Percentiles rank a stretch among this genome's conserved stretches.
Evolutionary conservation across 139 green algal species (phyloP).

Genomic region (Gonium pectorale): DNA sequence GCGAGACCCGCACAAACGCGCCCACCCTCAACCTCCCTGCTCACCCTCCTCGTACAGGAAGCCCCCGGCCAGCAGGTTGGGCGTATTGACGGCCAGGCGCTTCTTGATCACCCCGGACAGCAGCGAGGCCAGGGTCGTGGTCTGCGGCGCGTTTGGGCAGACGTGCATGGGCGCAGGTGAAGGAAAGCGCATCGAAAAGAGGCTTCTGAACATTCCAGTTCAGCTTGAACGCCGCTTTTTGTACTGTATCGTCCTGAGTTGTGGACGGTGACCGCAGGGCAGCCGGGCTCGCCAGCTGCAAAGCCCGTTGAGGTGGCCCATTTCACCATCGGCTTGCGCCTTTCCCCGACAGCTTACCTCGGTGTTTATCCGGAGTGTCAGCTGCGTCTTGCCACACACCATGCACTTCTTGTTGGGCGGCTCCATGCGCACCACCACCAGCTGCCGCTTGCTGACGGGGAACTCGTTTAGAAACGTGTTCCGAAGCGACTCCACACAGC

Average conservation of each 20-base stretch:
- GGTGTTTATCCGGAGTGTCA: slow-evolving; percentile 72
- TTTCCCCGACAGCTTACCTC: no score
- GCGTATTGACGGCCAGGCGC: slow-evolving; percentile 71
- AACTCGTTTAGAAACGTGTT: slow-evolving; percentile 67
- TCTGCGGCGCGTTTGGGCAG: not conserved
- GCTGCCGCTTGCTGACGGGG: slow-evolving; percentile 49
- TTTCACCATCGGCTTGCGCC: no score
- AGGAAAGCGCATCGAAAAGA: no score
- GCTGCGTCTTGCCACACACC: slow-evolving; percentile 81
- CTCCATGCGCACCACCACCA: not conserved
- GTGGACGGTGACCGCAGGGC: no score
- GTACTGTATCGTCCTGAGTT: no score
- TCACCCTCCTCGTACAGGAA: slow-evolving; percentile 91
- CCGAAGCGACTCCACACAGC: slow-evolving; percentile 22
- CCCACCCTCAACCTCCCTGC: not conserved
- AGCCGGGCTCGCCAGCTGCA: no score
- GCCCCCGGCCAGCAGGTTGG: slow-evolving; percentile 58
- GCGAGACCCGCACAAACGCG: not conserved
- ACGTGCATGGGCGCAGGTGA: not conserved
- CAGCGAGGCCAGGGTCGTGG: slow-evolving; percentile 71
- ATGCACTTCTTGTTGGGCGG: slow-evolving; percentile 75
- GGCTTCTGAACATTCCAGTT: no score
- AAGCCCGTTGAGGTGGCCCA: no score
- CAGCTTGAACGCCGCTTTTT: no score
- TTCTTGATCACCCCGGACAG: slow-evolving; percentile 80